Evolutionary conservation across 768 basidiomycete genomes (phyloP).

Genomic region (Panaeolus cyanescens): DNA sequence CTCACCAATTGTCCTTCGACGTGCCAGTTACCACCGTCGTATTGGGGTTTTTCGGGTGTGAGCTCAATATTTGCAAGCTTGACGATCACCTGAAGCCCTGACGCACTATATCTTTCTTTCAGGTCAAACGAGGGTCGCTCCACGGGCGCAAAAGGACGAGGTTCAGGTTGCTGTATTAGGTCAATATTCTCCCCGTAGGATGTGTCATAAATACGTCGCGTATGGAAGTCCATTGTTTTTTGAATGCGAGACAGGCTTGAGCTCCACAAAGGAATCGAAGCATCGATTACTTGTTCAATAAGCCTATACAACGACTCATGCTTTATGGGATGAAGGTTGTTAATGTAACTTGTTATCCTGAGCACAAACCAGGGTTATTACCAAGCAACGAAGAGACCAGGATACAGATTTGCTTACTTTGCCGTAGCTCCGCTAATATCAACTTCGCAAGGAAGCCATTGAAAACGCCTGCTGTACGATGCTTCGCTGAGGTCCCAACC

Average conservation of each 20-base stretch:
- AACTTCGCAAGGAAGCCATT: slow-evolving; percentile 31
- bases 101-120: not conserved
- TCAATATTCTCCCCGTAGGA: not conserved
- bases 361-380: not conserved
- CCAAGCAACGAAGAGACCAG: not conserved
- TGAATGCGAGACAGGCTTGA: slow-evolving; percentile 4
- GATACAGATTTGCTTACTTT: slow-evolving; percentile 12
- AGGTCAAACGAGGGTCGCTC: not conserved
- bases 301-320: slow-evolving; percentile 17
- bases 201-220: too few species aligned
- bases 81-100: slow-evolving; percentile 20
- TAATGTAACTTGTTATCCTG: not conserved
- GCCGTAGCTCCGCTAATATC: slow-evolving; percentile 23
- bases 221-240: not conserved
- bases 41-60: slow-evolving; percentile 25
- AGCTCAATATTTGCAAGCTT: slow-evolving; percentile 27
- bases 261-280: slow-evolving; percentile 29
- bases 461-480: slow-evolving; percentile 30
- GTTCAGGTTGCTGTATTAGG: not conserved
- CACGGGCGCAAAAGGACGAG: not conserved
- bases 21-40: slow-evolving; percentile 25
- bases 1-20: slow-evolving; percentile 23
- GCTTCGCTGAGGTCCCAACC: too few species aligned
- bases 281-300: slow-evolving; percentile 21
- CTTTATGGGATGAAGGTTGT: slow-evolving; percentile 7